Conservation (phyloP, 441 rosid species). For the Pelargonium cotyledonis region DNA sequence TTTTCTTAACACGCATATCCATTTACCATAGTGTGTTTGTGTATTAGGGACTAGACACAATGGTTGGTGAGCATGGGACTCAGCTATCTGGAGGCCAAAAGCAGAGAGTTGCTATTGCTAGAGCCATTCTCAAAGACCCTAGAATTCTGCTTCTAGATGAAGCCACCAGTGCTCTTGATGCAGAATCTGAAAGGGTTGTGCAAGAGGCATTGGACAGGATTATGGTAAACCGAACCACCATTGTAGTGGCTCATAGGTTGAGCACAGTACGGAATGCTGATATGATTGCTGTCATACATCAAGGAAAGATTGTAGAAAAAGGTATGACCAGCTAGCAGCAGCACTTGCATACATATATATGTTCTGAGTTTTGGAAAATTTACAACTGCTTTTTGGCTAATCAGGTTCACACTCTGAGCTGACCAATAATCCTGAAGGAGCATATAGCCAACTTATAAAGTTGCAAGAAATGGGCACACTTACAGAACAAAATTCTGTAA, state of each 20-base stretch:
- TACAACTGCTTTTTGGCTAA: constrained; percentile 7
- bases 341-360: neutral
- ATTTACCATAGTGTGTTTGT: neutral
- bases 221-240: constrained; percentile 59
- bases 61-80: constrained; percentile 77
- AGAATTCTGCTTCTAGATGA: constrained; percentile 68
- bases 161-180: constrained; percentile 75
- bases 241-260: constrained; percentile 69
- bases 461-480: constrained; percentile 31
- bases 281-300: constrained; percentile 56
- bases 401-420: constrained; percentile 65
- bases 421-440: constrained; percentile 51
- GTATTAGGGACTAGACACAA: constrained; percentile 49
- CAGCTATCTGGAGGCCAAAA: constrained; percentile 81
- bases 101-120: constrained; percentile 76
- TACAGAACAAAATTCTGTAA: constrained; percentile 18
- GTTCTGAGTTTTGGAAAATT: neutral
- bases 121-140: constrained; percentile 69
- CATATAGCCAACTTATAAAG: constrained; percentile 48
- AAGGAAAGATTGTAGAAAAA: constrained; percentile 59
- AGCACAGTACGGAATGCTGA: constrained; percentile 63
- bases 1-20: neutral
- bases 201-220: constrained; percentile 61
- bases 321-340: constrained; percentile 28
- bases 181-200: constrained; percentile 63